These are phyloP conservation scores for Eutypella sp. DNA, from an alignment of 2,329 filamentous ascomycete species.

Conservation along the genomic window DNA sequence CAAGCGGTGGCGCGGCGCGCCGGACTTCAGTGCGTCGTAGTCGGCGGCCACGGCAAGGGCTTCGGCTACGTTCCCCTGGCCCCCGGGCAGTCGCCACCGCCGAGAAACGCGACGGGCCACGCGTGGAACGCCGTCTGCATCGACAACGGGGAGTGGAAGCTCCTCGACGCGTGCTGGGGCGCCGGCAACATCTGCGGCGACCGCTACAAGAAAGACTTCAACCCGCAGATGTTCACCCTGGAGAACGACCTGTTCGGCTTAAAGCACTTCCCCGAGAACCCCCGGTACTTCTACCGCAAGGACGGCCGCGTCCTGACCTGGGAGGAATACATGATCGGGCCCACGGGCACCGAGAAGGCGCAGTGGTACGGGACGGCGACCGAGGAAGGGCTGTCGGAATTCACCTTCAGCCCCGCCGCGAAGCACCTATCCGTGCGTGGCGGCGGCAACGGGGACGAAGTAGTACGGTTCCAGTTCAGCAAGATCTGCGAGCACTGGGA, in stretches of 20 bases:
- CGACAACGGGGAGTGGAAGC: conserved; percentile 83
- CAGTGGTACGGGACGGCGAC: conserved; percentile 40
- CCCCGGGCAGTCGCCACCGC: conserved; percentile 61
- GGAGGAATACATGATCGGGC: conserved; percentile 76
- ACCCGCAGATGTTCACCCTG: conserved; percentile 53
- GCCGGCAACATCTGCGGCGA: conserved; percentile 62
- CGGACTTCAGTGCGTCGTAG: conserved; percentile 71
- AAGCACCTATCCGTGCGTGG: conserved; percentile 53
- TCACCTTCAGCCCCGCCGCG: conserved; percentile 56
- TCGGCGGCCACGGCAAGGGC: conserved; percentile 82
- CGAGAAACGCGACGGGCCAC: conserved; percentile 59
- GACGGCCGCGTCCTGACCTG: conserved; percentile 66
- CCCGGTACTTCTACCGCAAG: conserved; percentile 64
- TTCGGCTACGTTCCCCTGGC: conserved; percentile 63
- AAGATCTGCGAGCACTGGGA: conserved; percentile 81
- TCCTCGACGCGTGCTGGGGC: conserved; percentile 91
- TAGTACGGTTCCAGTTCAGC: conserved; percentile 74
- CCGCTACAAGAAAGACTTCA: conserved; percentile 64
- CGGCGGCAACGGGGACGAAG: conserved; percentile 37
- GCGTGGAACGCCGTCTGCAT: conserved; percentile 93
- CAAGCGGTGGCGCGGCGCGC: conserved; percentile 71
- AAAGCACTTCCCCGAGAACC: conserved; percentile 71
- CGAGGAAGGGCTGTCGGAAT: conserved; percentile 48
- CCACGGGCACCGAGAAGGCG: conserved; percentile 43
- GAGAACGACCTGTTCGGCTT: conserved; percentile 76